phyloP scores from a whole-genome alignment of 2,329 filamentous ascomycete genomes.

The Torrubiellomyces zombiae region DNA sequence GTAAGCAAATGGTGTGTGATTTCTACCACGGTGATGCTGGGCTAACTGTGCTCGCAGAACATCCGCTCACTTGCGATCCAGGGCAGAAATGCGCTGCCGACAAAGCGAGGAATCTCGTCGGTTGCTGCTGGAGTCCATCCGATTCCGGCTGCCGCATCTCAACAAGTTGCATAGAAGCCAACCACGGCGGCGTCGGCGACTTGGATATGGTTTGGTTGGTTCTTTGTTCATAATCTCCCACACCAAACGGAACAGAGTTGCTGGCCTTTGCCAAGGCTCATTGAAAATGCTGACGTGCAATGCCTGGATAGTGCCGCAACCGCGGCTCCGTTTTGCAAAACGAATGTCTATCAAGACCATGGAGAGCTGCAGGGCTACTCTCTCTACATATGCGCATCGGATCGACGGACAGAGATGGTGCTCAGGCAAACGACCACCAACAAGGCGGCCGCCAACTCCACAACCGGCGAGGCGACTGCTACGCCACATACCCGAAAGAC shows the following conservation, averaged over 20 bases:
- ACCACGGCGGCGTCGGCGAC: background rate
- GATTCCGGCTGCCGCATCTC: conserved; percentile 4
- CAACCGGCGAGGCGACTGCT: background rate
- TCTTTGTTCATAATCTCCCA: no score
- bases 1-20: conserved; percentile 1
- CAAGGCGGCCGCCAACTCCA: background rate
- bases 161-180: conserved; percentile 6
- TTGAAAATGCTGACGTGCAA: background rate
- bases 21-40: background rate
- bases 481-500: no score
- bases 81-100: conserved; percentile 8
- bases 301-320: conserved; percentile 3
- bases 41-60: conserved; percentile 1
- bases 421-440: conserved; percentile 4
- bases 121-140: conserved; percentile 7
- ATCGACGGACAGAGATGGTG: conserved; percentile 7
- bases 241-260: no score
- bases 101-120: conserved; percentile 5
- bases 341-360: conserved; percentile 6
- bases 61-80: conserved; percentile 6
- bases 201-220: conserved; percentile 5
- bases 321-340: conserved; percentile 8
- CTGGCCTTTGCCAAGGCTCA: background rate
- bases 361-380: conserved; percentile 6
- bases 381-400: conserved; percentile 8